These are phyloP conservation scores for Pseudozyma thailandica DNA, from an alignment of 1,284 basidiomycete genomes.

Conservation along the genomic window DNA sequence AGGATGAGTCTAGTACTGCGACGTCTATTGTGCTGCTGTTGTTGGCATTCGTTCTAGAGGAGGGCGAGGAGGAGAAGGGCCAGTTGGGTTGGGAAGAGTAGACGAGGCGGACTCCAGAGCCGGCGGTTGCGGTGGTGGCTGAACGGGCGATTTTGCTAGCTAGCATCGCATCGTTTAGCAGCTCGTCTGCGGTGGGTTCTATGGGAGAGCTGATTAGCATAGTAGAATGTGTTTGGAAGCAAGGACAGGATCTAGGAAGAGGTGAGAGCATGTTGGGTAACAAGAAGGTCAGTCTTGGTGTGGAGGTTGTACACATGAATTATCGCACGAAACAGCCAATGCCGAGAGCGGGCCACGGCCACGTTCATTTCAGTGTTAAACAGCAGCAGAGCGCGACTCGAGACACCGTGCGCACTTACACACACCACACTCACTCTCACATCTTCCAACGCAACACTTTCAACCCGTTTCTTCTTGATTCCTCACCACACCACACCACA, in stretches of 20 bases:
- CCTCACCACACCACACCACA: not conserved
- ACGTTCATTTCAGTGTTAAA: too few relatives aligned
- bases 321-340: slow-evolving; percentile 29
- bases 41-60: not conserved
- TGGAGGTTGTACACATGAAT: slow-evolving; percentile 7
- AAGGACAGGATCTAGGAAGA: not conserved
- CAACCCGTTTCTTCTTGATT: slow-evolving; percentile 3
- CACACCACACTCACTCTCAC: too few relatives aligned
- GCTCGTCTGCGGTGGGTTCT: slow-evolving; percentile 1
- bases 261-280: not conserved
- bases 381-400: not conserved
- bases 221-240: not conserved
- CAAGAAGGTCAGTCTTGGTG: not conserved
- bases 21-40: slow-evolving; percentile 54
- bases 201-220: slow-evolving; percentile 1
- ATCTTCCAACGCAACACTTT: not conserved
- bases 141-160: slow-evolving; percentile 24
- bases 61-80: slow-evolving; percentile 16
- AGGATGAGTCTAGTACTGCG: slow-evolving; percentile 85
- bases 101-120: slow-evolving; percentile 36
- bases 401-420: slow-evolving; percentile 8
- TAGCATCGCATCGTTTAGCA: slow-evolving; percentile 12
- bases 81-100: slow-evolving; percentile 41
- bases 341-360: slow-evolving; percentile 5
- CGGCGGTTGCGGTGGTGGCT: slow-evolving; percentile 11